These are phyloP conservation scores for Aspergillus indologenus DNA, from an alignment of 495 filamentous ascomycete species.

Conservation along the genomic window DNA sequence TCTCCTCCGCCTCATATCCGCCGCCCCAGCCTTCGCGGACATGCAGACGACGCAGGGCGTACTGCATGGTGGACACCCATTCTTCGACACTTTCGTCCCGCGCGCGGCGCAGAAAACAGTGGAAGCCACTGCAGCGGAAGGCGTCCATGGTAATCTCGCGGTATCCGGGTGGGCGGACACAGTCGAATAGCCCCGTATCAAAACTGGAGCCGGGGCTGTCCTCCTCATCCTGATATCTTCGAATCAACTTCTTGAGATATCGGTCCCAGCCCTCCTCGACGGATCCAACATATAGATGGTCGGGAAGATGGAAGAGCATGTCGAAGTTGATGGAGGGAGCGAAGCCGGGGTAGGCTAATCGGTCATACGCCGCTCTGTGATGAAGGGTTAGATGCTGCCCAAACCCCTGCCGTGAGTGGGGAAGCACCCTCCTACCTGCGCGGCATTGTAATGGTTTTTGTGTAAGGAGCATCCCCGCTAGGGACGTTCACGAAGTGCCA, in stretches of 20 bases:
- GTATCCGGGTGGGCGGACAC: slow-evolving; percentile 13
- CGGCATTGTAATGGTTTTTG: slow-evolving; percentile 4
- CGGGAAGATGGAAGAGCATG: slow-evolving; percentile 7
- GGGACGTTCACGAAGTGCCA: slow-evolving; percentile 1
- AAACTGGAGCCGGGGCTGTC: neutral
- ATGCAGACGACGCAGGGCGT: slow-evolving; percentile 11
- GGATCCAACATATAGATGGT: slow-evolving; percentile 12
- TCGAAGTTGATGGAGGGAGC: neutral
- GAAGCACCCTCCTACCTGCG: slow-evolving; percentile 6
- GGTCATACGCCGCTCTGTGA: neutral
- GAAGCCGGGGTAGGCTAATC: neutral
- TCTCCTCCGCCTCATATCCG: neutral
- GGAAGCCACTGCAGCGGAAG: slow-evolving; percentile 12
- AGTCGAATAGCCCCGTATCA: neutral
- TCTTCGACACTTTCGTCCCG: slow-evolving; percentile 18
- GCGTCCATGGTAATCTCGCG: slow-evolving; percentile 9
- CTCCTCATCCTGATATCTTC: neutral
- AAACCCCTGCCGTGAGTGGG: no score
- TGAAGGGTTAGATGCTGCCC: neutral
- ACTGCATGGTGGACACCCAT: slow-evolving; percentile 12
- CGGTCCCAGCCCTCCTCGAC: slow-evolving; percentile 15
- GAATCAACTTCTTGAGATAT: slow-evolving; percentile 9
- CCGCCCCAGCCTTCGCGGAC: neutral
- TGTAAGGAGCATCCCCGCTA: neutral
- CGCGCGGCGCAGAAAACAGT: slow-evolving; percentile 10